Percentiles rank a stretch among this genome's conserved stretches.
phyloP scores from a whole-genome alignment of 495 filamentous ascomycete species.

The Coniosporium apollinis region DNA sequence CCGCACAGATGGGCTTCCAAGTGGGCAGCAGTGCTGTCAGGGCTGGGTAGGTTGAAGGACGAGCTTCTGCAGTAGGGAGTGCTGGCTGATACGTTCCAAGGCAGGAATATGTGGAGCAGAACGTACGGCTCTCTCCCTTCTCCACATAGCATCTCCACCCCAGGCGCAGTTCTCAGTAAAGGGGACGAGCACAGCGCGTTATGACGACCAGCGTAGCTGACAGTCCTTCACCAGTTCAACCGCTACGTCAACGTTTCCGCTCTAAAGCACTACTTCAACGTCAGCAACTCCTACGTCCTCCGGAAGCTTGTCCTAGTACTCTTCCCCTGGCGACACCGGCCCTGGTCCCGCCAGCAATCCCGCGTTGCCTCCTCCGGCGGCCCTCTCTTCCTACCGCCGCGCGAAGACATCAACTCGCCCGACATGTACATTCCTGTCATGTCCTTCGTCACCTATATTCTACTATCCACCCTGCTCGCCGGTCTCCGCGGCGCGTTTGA shows the following conservation, averaged over 20 bases:
- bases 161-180: neutral
- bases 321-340: constrained; percentile 93
- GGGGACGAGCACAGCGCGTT: neutral
- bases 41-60: too few relatives aligned
- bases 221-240: constrained; percentile 54
- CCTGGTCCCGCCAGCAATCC: constrained; percentile 71
- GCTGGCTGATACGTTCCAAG: too few relatives aligned
- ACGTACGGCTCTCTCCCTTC: too few relatives aligned
- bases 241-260: constrained; percentile 68
- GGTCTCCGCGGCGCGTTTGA: constrained; percentile 88
- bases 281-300: constrained; percentile 27
- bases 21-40: constrained; percentile 80
- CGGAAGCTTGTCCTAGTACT: constrained; percentile 53
- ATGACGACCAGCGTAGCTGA: too few relatives aligned
- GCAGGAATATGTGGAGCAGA: constrained; percentile 85
- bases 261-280: constrained; percentile 31
- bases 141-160: constrained; percentile 1
- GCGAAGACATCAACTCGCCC: constrained; percentile 91
- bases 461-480: constrained; percentile 74
- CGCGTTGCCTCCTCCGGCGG: constrained; percentile 38
- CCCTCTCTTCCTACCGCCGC: constrained; percentile 80
- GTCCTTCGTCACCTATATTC: constrained; percentile 91
- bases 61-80: too few relatives aligned
- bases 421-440: constrained; percentile 89
- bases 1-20: constrained; percentile 92